Percentiles rank a stretch among this genome's conserved stretches.
These are phyloP conservation scores for Flueggea neowawraea DNA, from an alignment of 441 rosid species.

Conservation along the genomic window DNA sequence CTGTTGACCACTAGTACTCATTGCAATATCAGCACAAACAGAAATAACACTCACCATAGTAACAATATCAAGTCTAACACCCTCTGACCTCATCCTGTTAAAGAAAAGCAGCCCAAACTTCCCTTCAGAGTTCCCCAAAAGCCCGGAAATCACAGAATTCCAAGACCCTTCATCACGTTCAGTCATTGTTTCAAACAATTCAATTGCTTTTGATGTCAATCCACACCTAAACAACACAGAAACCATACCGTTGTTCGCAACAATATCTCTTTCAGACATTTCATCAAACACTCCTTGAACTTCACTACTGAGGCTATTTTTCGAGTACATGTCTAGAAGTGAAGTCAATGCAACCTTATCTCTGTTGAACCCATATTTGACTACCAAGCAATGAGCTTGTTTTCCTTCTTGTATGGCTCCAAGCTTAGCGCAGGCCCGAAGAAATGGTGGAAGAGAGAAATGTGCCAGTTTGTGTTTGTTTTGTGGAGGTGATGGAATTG, in stretches of 20 bases:
- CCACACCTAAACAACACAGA: slow-evolving; percentile 14
- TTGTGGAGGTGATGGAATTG: slow-evolving; percentile 7
- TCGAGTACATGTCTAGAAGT: slow-evolving; percentile 19
- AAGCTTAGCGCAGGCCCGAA: slow-evolving; percentile 14
- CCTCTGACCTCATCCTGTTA: slow-evolving; percentile 22
- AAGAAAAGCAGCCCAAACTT: slow-evolving; percentile 11
- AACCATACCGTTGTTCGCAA: slow-evolving; percentile 20
- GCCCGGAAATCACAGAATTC: slow-evolving; percentile 25
- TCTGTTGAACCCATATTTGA: slow-evolving; percentile 17
- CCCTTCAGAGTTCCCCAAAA: slow-evolving; percentile 4
- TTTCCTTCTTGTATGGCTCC: slow-evolving; percentile 13
- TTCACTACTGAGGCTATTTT: slow-evolving; percentile 1
- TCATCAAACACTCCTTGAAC: slow-evolving; percentile 11
- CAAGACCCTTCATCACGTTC: slow-evolving; percentile 19
- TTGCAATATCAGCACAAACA: slow-evolving; percentile 20
- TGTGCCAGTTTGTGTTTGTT: slow-evolving; percentile 2
- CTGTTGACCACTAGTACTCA: slow-evolving; percentile 10
- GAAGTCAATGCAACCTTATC: slow-evolving; percentile 18
- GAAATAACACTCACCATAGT: slow-evolving; percentile 25
- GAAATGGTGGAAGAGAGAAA: slow-evolving; percentile 13
- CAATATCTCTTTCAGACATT: slow-evolving; percentile 25
- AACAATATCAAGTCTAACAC: slow-evolving; percentile 16
- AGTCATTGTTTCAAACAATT: slow-evolving; percentile 11
- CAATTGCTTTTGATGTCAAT: slow-evolving; percentile 7
- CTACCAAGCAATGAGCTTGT: slow-evolving; percentile 18